A percentile compares a stretch with the other conserved stretches of the same genome.
These are phyloP conservation scores for Phylloporus sp. DNA, from an alignment of 768 basidiomycete species.

Conservation along the genomic window DNA sequence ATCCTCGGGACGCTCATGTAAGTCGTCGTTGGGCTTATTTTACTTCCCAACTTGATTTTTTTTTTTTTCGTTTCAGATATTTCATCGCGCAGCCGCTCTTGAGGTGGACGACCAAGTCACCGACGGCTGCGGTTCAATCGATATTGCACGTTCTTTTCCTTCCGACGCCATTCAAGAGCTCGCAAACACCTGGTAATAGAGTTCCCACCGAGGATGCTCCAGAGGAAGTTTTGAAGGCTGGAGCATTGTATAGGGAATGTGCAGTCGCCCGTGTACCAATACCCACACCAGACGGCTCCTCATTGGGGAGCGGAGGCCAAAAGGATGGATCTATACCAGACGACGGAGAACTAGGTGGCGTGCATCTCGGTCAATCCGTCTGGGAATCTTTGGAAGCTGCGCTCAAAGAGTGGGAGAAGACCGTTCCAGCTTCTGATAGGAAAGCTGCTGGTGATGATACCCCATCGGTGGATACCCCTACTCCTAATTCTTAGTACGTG, in stretches of 20 bases:
- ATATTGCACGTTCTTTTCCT: slow-evolving; percentile 81
- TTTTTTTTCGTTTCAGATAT: slow-evolving; percentile 44
- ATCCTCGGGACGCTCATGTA: slow-evolving; percentile 48
- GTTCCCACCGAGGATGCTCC: slow-evolving; percentile 21
- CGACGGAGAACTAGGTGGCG: slow-evolving; percentile 71
- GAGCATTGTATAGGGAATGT: slow-evolving; percentile 75
- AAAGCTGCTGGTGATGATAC: slow-evolving; percentile 20
- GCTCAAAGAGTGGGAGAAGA: slow-evolving; percentile 63
- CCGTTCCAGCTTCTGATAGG: slow-evolving; percentile 19
- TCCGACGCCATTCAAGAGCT: slow-evolving; percentile 70
- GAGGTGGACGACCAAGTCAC: slow-evolving; percentile 65
- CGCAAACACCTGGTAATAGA: slow-evolving; percentile 21
- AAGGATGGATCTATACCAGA: slow-evolving; percentile 42
- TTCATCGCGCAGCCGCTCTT: slow-evolving; percentile 63
- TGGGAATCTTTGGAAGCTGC: slow-evolving; percentile 76
- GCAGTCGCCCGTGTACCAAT: slow-evolving; percentile 53
- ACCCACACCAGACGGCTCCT: slow-evolving; percentile 20
- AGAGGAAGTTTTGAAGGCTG: slow-evolving; percentile 72
- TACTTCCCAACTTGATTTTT: slow-evolving; percentile 1
- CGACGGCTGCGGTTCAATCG: slow-evolving; percentile 61
- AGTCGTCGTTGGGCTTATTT: slow-evolving; percentile 14
- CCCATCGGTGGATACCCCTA: slow-evolving; percentile 22
- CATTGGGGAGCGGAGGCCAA: slow-evolving; percentile 25
- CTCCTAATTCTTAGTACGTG: slow-evolving; percentile 14
- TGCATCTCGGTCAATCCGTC: slow-evolving; percentile 58